Percentiles rank a stretch among this genome's conserved stretches.
phyloP scores from a whole-genome alignment of 1,284 basidiomycete genomes.

The Meira nashicola region DNA sequence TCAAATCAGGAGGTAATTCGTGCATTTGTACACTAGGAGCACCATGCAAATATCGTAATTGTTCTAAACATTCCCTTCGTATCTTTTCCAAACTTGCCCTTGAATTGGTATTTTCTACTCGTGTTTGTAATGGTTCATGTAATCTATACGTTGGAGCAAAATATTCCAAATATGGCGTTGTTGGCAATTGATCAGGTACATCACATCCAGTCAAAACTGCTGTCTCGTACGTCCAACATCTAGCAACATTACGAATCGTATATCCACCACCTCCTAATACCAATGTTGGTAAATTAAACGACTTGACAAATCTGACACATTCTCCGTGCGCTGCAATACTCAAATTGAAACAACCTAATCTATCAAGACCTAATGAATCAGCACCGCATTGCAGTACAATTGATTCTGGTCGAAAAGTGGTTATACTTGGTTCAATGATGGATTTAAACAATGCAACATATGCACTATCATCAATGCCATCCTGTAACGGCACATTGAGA shows the following conservation, averaged over 20 bases:
- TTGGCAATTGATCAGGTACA: slow-evolving; percentile 79
- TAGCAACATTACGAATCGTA: slow-evolving; percentile 80
- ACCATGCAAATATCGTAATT: slow-evolving; percentile 85
- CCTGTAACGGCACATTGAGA: slow-evolving; percentile 89
- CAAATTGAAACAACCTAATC: slow-evolving; percentile 93
- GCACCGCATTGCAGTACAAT: slow-evolving; percentile 98
- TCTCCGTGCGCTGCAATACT: slow-evolving; percentile 99
- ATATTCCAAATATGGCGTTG: slow-evolving; percentile 85
- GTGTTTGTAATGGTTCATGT: slow-evolving; percentile 82
- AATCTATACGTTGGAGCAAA: slow-evolving; percentile 88
- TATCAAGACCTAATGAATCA: slow-evolving; percentile 88
- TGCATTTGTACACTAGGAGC: slow-evolving; percentile 95
- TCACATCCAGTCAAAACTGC: slow-evolving; percentile 68
- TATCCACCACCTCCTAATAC: slow-evolving; percentile 94
- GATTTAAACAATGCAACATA: slow-evolving; percentile 93
- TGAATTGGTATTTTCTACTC: slow-evolving; percentile 89
- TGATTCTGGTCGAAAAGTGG: slow-evolving; percentile 77
- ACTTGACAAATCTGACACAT: slow-evolving; percentile 91
- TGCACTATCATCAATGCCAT: slow-evolving; percentile 95
- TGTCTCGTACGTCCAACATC: slow-evolving; percentile 99
- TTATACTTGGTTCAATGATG: slow-evolving; percentile 88
- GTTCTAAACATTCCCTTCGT: slow-evolving; percentile 76
- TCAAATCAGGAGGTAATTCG: slow-evolving; percentile 87
- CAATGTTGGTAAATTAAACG: slow-evolving; percentile 81
- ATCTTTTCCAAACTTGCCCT: slow-evolving; percentile 70